phyloP scores from a whole-genome alignment of 495 filamentous ascomycete genomes.

The Trichoderma reesei region DNA sequence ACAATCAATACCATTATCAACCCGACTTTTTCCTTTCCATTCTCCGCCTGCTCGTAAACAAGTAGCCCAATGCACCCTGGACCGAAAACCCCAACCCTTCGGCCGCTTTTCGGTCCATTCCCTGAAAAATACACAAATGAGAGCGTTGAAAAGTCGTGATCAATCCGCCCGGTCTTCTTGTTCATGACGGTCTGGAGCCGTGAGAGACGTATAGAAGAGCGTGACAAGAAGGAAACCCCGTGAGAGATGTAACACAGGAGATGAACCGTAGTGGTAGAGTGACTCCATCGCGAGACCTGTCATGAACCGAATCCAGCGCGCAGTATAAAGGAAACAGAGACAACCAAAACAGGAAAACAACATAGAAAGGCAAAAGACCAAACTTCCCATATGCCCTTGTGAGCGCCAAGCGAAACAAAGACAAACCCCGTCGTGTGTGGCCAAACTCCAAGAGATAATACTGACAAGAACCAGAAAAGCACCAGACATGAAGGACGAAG shows the following conservation, averaged over 20 bases:
- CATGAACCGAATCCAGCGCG: slow-evolving; percentile 4
- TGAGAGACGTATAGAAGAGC: background rate
- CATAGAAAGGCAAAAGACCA: background rate
- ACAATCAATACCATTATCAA: slow-evolving; percentile 6
- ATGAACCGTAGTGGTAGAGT: background rate
- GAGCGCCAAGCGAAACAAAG: background rate
- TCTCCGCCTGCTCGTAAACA: background rate
- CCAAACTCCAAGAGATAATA: background rate
- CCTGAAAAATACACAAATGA: slow-evolving; percentile 2
- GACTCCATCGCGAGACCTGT: slow-evolving; percentile 1
- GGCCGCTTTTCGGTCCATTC: slow-evolving; percentile 8
- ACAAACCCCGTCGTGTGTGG: background rate
- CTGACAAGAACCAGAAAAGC: background rate
- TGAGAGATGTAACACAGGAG: background rate
- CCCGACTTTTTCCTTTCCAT: background rate
- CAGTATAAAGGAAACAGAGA: background rate
- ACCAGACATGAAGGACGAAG: background rate
- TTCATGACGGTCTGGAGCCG: slow-evolving; percentile 8
- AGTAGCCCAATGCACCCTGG: slow-evolving; percentile 7
- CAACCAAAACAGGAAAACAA: no score
- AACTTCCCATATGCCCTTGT: slow-evolving; percentile 1
- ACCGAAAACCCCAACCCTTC: background rate
- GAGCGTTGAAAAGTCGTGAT: slow-evolving; percentile 5
- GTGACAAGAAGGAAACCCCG: background rate
- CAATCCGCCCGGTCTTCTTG: background rate